Conservation (phyloP, 257 asterid species). For the Galeopsis tetrahit region DNA sequence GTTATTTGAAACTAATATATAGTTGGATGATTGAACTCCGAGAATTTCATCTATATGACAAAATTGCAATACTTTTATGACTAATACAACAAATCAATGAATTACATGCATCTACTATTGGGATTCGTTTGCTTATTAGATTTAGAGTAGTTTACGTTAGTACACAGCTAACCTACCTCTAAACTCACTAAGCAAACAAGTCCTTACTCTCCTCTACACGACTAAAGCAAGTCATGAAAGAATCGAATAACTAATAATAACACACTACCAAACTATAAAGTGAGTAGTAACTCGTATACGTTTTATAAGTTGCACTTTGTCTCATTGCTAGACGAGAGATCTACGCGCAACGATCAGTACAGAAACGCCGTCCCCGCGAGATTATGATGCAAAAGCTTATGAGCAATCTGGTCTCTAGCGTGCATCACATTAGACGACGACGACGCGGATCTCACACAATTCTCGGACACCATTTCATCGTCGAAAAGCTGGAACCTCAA, state of each 20-base stretch:
- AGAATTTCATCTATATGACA: no score
- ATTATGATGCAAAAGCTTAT: conserved; percentile 68
- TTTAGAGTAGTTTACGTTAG: no score
- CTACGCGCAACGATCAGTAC: background rate
- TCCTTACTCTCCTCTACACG: conserved; percentile 25
- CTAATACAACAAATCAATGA: no score
- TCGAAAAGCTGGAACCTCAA: conserved; percentile 65
- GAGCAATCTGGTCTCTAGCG: conserved; percentile 77
- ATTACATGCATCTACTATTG: no score
- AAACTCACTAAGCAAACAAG: no score
- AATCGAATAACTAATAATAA: background rate
- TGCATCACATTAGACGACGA: conserved; percentile 47
- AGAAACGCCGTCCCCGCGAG: conserved; percentile 47
- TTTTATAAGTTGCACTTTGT: no score
- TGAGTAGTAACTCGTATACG: no score
- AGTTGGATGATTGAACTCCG: no score
- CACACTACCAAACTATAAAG: conserved; percentile 32
- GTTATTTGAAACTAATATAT: no score
- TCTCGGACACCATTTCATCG: conserved; percentile 59
- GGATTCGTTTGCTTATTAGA: no score
- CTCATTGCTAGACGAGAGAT: background rate
- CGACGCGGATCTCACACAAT: conserved; percentile 36
- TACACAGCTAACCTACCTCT: no score
- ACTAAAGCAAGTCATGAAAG: conserved; percentile 40
- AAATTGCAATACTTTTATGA: no score